Base-by-base conservation (phyloP, 1,284 basidiomycete genomes). In the Naganishia sp. region DNA sequence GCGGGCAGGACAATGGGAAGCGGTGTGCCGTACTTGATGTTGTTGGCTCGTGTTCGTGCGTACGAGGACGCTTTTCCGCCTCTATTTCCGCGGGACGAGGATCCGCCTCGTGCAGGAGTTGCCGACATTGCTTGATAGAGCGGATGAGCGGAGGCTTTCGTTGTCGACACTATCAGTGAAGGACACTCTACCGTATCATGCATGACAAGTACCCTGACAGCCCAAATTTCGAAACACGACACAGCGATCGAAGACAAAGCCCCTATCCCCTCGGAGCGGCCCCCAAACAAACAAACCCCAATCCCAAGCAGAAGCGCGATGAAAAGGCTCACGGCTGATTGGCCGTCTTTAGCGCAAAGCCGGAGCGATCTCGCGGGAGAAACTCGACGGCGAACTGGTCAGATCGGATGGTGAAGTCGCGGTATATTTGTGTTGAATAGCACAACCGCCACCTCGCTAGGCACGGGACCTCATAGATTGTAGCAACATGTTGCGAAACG, bases 1-100 rank as follows among this genome's bases (percentile, higher is more conserved):
- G 68, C 67, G 32, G 74, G 74, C 6, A 77, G 68, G 35, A 77
- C 70, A 67, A 79, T 72, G n/a, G 78, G 78, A 15, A 79, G 67
- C 3, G 77, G 75, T 17, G 74, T 76, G 25, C 77, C 77, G 66
- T 76, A 80, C 70, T 75, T 76, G 43, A 68, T 60, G 46, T 71
- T 64, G 56, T 77, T 77, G 32, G 63, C 46, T 32, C 60, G 63
- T 10, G 47, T 58, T 18, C 57, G 51, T 21, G 55, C 56, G 28
- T 65, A 68, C 10, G 64, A 61, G 7, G 67, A 67, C 3, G 64
- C 67, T 47, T 70, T 68, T 43, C 62, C 62, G n/a, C 61, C 61
- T 13, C 61, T 39, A 25, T 63, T 53, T 6, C 51, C 51, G 42
- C 51, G 50, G 23, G 61, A 63, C 10, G 61, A 54, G 15, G 61